Evolutionary conservation across 2,329 filamentous ascomycete genomes (phyloP), one percentile per base, ranked within the genome.

Genomic region (Madurella mycetomatis): DNA sequence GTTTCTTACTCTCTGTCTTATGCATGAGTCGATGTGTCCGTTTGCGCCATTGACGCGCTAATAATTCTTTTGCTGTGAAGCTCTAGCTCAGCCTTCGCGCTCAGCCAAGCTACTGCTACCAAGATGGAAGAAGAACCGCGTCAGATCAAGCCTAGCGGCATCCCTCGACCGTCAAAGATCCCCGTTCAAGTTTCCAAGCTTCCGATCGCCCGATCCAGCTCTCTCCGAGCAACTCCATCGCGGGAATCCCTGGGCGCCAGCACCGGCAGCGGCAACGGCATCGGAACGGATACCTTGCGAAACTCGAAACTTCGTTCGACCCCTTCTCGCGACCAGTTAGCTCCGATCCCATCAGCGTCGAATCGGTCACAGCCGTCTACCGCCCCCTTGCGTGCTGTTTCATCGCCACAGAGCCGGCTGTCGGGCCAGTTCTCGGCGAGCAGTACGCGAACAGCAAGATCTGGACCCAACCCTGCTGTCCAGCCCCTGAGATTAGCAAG

Each of bases 241-340:
- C 55, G 55, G 25, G 62, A 64, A 34, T 49, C 57, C 50, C 51
- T 64, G 30, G 31, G 44, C 15, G 41, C 19, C 37, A 49, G 47
- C 8, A 49, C 18, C 34, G 50, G 55, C 9, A 49, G 41, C 25
- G 31, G 41, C 15, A 37, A 16, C 37, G 49, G 25, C 25, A 25
- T 7, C 25, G 25, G 47, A 8, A 49, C 18, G 30, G 50, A 54
- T 11, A 49, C 41, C 31, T 48, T 75, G 42, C 70, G 70, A 54
- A 71, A 69, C 44, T 72, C 74, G 15, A 72, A 72, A 51, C 66
- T 77, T 12, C 72, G 75, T 31, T 56, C 70, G 25, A 64, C 72
- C n/a, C 50, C 70, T 44, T 75, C 76, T 3, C 68, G 72, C 51
- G 70, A 71, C 55, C 73, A 69, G 56, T 65, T 76, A 37, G 67